A percentile compares a stretch with the other conserved stretches of the same genome.
Conservation (phyloP, 2,329 filamentous ascomycete species). For the Colletotrichum camelliae region DNA sequence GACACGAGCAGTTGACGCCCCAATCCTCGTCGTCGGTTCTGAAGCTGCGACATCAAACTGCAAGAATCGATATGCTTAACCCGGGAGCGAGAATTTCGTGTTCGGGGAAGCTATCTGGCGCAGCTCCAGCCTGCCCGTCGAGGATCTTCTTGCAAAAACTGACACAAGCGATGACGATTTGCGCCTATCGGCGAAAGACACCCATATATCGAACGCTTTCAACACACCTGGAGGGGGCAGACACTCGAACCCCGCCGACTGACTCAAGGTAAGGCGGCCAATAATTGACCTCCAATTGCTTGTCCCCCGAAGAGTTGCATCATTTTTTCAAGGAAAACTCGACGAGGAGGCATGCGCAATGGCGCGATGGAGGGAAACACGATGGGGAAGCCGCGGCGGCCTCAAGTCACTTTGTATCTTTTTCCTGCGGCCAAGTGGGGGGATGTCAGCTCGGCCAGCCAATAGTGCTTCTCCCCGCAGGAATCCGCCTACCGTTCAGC, state of each 20-base stretch:
- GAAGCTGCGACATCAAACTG: background rate
- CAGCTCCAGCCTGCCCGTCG: background rate
- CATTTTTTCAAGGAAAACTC: background rate
- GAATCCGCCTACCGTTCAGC: slow-evolving; percentile 15
- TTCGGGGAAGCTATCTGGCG: accelerated
- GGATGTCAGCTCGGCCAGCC: background rate
- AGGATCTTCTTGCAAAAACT: background rate
- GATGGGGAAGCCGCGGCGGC: slow-evolving; percentile 11
- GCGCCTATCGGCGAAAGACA: background rate
- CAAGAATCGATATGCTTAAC: accelerated
- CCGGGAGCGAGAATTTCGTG: background rate
- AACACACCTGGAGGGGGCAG: background rate
- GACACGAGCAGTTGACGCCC: background rate
- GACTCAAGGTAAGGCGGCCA: background rate
- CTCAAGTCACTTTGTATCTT: slow-evolving; percentile 12
- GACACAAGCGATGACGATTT: background rate
- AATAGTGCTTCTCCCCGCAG: background rate
- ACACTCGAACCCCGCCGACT: background rate
- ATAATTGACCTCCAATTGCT: background rate
- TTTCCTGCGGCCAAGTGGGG: background rate
- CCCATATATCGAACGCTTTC: background rate
- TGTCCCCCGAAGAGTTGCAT: background rate
- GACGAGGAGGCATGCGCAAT: background rate
- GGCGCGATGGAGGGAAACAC: background rate
- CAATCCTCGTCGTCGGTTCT: background rate